Percentiles rank a stretch among this genome's conserved stretches.
phyloP scores from a whole-genome alignment of 1,284 basidiomycete species.

The Afroboletus lepidellus region DNA sequence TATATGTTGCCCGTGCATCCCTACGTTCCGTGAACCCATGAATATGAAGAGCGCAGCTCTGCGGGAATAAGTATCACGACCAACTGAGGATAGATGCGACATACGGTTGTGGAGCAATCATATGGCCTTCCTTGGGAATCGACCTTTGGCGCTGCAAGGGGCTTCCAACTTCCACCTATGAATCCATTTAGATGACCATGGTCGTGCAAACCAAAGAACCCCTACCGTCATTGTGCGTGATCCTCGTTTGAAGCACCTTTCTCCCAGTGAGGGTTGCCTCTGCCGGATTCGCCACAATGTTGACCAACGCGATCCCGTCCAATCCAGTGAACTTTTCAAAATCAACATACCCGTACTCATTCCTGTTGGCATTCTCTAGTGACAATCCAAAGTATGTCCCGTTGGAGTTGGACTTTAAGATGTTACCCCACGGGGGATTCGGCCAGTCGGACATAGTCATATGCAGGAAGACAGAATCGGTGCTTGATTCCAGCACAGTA shows the following conservation, averaged over 20 bases:
- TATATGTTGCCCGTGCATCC: conserved; percentile 90
- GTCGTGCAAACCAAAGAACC: not conserved
- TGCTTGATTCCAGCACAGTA: conserved; percentile 93
- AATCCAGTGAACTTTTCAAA: conserved; percentile 98
- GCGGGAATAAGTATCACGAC: conserved; percentile 4
- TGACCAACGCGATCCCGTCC: conserved; percentile 94
- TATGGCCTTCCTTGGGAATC: conserved; percentile 83
- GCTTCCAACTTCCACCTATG: conserved; percentile 83
- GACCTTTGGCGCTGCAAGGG: conserved; percentile 66
- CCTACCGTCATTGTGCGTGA: conserved; percentile 95
- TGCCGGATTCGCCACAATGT: conserved; percentile 81
- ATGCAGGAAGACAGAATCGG: conserved; percentile 91
- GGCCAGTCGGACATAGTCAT: conserved; percentile 85
- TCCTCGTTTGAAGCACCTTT: conserved; percentile 83
- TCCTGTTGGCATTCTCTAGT: conserved; percentile 86
- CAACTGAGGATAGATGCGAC: not conserved
- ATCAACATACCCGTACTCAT: conserved; percentile 86
- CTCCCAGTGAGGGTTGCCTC: conserved; percentile 71
- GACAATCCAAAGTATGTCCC: conserved; percentile 94
- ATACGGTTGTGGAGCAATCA: conserved; percentile 68
- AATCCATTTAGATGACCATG: not conserved
- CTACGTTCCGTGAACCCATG: conserved; percentile 95
- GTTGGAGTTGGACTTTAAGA: conserved; percentile 97
- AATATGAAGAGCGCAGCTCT: conserved; percentile 87
- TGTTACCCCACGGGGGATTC: conserved; percentile 82